Evolutionary conservation across 768 basidiomycete genomes (phyloP).

Genomic region (Hericium coralloides): DNA sequence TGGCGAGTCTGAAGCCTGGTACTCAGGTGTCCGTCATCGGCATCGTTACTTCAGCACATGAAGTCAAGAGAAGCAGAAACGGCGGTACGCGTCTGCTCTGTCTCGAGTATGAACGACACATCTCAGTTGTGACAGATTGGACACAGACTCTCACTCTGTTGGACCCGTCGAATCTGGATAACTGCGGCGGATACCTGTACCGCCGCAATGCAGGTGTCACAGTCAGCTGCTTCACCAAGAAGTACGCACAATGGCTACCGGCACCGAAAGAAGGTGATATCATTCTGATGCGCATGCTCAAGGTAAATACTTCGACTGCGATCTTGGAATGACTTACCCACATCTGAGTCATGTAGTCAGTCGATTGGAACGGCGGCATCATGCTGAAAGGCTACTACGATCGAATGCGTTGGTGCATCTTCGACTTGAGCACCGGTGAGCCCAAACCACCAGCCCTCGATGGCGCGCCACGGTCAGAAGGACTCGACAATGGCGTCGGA

Average conservation of each 20-base stretch:
- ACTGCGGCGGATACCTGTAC: too few relatives aligned
- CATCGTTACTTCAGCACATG: too few relatives aligned
- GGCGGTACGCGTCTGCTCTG: too few relatives aligned
- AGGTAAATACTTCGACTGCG: constrained; percentile 24
- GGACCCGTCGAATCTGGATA: too few relatives aligned
- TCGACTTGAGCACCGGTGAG: constrained; percentile 29
- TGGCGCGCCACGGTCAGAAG: constrained; percentile 27
- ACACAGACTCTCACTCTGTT: too few relatives aligned
- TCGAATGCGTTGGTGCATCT: constrained; percentile 48
- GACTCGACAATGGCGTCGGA: neutral
- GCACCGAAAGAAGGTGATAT: constrained; percentile 38
- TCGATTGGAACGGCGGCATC: constrained; percentile 19
- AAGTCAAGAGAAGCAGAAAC: too few relatives aligned
- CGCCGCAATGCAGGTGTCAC: neutral
- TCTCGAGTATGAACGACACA: too few relatives aligned
- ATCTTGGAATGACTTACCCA: neutral
- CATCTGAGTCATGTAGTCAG: constrained; percentile 21
- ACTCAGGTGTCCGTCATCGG: too few relatives aligned
- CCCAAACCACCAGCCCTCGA: constrained; percentile 30
- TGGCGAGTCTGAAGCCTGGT: too few relatives aligned
- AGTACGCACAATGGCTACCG: constrained; percentile 42
- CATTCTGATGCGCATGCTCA: constrained; percentile 40
- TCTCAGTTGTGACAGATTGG: too few relatives aligned
- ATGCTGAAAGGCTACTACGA: constrained; percentile 38
- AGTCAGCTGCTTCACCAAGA: constrained; percentile 44